Evolutionary conservation across 306 rosid genomes (phyloP), one percentile per base, ranked within the genome.

Genomic region (Phaseolus lunatus): DNA sequence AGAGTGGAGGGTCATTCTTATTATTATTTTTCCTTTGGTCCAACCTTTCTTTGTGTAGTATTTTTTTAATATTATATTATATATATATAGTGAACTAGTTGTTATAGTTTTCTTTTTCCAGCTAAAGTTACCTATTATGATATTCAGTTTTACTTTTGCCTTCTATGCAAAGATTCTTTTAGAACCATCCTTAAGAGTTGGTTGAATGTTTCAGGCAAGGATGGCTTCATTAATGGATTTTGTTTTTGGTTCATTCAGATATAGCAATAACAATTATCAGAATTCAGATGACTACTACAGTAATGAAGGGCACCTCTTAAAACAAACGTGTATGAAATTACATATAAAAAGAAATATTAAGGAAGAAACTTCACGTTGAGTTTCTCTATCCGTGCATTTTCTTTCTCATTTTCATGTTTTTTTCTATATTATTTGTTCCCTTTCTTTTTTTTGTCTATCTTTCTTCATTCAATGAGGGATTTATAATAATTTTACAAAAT

Each of bases 31-130:
- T 75, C 23, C 33, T 65, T 35, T 24, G 78, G 78, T 69, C 68
- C 49, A 64, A 73, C 37, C 18, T 75, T 79, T 53, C 15, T 81
- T 73, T 82, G 33, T 77, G 80, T 84, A 76, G 73, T 49, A 66
- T 59, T 66, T 78, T 33, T 66, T 67, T 67, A 8, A 50, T 37
- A n/a, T 50, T 43, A 43, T 43, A 44, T 0, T 61, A 23, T 5
- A 27, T 31, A 64, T 65, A 47, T 78, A 50, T 82, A 82, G 76
- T 33, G 80, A 67, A 43, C 82, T 76, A 86, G 89, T 82, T 67
- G 78, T 72, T 72, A 82, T 76, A 76, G 76, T 63, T 54, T 45
- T 76, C 27, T 35, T 48, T 62, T 19, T 24, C 9, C 80, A 76
- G 65, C 72, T 73, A 59, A 53, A 74, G n/a, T 66, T 78, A 66